phyloP scores from a whole-genome alignment of 1,284 basidiomycete genomes.

The Trametes pubescens region DNA sequence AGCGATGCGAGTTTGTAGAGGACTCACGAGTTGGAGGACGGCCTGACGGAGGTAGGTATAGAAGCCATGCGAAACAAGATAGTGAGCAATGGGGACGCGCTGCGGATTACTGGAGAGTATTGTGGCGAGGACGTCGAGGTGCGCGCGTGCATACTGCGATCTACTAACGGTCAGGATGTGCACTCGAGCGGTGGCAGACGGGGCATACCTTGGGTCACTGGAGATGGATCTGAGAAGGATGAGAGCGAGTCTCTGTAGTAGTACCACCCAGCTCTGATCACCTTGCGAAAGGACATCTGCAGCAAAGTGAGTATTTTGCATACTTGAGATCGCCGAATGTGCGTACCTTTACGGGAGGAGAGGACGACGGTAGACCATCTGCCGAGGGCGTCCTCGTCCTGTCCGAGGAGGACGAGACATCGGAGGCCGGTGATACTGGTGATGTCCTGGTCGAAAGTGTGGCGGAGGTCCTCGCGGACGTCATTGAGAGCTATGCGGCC shows the following conservation, averaged over 20 bases:
- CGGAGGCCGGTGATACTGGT: conserved; percentile 61
- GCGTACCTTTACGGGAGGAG: conserved; percentile 49
- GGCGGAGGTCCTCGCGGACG: conserved; percentile 53
- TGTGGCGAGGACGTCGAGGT: conserved; percentile 51
- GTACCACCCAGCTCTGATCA: conserved; percentile 61
- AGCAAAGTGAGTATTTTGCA: conserved; percentile 14
- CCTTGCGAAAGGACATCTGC: conserved; percentile 54
- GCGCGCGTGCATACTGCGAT: conserved; percentile 46
- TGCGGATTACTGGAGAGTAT: conserved; percentile 44
- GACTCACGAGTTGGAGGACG: conserved; percentile 41
- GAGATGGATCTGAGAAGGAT: conserved; percentile 62
- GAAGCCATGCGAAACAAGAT: conserved; percentile 52
- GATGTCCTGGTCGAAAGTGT: conserved; percentile 57
- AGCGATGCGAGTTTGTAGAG: neutral
- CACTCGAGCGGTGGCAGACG: neutral
- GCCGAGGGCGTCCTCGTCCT: conserved; percentile 60
- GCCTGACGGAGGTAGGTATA: conserved; percentile 49
- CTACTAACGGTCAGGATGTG: conserved; percentile 39
- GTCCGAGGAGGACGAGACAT: conserved; percentile 66
- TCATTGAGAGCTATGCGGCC: conserved; percentile 51
- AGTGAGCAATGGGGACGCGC: conserved; percentile 44
- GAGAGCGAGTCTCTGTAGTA: conserved; percentile 58
- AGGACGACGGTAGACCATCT: conserved; percentile 59
- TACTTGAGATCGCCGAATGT: neutral
- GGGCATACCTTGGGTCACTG: conserved; percentile 54